A percentile compares a stretch with the other conserved stretches of the same genome.
phyloP scores from a whole-genome alignment of 768 basidiomycete species.

The Russula sp. region DNA sequence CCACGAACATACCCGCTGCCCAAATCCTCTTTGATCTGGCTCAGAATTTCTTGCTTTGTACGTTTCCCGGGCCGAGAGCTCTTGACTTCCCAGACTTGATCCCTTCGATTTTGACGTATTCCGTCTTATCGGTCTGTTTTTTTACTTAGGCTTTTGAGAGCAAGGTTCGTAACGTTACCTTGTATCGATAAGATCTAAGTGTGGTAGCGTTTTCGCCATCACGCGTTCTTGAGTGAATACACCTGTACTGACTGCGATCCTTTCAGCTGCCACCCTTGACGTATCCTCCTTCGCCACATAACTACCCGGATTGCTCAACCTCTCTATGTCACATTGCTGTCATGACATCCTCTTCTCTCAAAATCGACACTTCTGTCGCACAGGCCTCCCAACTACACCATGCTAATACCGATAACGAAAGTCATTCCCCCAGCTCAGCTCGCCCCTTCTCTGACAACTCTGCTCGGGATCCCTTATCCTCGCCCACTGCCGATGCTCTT shows the following conservation, averaged over 20 bases:
- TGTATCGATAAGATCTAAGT: slow-evolving; percentile 7
- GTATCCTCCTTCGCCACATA: neutral
- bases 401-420: slow-evolving; percentile 25
- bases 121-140: slow-evolving; percentile 12
- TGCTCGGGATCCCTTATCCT: slow-evolving; percentile 18
- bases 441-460: slow-evolving; percentile 27
- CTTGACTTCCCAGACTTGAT: neutral
- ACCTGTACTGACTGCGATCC: too few relatives aligned
- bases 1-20: neutral
- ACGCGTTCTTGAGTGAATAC: neutral
- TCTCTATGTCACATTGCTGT: slow-evolving; percentile 28
- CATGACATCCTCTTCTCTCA: slow-evolving; percentile 36
- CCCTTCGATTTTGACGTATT: neutral
- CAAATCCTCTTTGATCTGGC: slow-evolving; percentile 4
- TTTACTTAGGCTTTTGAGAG: neutral
- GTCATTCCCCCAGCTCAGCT: slow-evolving; percentile 11
- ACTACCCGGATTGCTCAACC: slow-evolving; percentile 20
- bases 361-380: slow-evolving; percentile 38
- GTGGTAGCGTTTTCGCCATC: neutral
- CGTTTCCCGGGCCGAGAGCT: neutral
- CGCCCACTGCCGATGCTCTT: slow-evolving; percentile 27
- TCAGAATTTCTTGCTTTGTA: slow-evolving; percentile 22
- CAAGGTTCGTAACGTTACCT: slow-evolving; percentile 16
- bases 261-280: neutral
- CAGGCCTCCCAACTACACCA: slow-evolving; percentile 30